Percentiles rank a stretch among this genome's conserved stretches.
phyloP scores from a whole-genome alignment of 2,329 filamentous ascomycete species.

The Simplicillium sp. region DNA sequence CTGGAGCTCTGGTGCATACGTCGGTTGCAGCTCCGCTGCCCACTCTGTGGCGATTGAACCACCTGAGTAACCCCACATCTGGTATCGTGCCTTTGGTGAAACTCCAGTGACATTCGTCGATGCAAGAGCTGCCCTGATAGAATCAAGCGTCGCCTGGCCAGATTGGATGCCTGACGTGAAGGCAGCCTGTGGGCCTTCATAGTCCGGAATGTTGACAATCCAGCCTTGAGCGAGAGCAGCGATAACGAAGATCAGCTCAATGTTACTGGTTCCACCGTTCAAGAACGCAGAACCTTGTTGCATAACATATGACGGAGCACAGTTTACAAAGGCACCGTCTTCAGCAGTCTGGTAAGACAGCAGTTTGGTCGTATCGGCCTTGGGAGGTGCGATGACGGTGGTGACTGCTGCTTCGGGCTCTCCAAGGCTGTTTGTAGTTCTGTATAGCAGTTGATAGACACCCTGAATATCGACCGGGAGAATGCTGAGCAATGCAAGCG shows the following conservation, averaged over 20 bases:
- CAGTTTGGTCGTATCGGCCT: neutral
- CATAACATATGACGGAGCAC: neutral
- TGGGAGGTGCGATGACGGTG: neutral
- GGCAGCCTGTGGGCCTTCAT: neutral
- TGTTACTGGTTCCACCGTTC: neutral
- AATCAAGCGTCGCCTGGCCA: neutral
- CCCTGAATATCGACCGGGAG: neutral
- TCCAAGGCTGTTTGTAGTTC: neutral
- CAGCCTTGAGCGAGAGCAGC: neutral
- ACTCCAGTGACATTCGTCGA: neutral
- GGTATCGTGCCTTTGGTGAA: neutral
- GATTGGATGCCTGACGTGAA: neutral
- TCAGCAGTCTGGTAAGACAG: constrained; percentile 1
- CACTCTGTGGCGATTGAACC: neutral
- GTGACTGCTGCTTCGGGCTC: neutral
- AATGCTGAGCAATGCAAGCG: neutral
- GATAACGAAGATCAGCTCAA: neutral
- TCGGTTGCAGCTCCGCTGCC: neutral
- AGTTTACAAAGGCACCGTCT: neutral
- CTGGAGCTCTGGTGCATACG: neutral
- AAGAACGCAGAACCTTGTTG: neutral
- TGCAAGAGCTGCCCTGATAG: neutral
- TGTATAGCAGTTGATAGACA: neutral
- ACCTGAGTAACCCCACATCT: constrained; percentile 1
- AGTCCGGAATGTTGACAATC: neutral